Evolutionary conservation across 208 protist genomes (phyloP), one percentile per base, ranked within the genome.

Genomic region (Borovskyia barvae): DNA sequence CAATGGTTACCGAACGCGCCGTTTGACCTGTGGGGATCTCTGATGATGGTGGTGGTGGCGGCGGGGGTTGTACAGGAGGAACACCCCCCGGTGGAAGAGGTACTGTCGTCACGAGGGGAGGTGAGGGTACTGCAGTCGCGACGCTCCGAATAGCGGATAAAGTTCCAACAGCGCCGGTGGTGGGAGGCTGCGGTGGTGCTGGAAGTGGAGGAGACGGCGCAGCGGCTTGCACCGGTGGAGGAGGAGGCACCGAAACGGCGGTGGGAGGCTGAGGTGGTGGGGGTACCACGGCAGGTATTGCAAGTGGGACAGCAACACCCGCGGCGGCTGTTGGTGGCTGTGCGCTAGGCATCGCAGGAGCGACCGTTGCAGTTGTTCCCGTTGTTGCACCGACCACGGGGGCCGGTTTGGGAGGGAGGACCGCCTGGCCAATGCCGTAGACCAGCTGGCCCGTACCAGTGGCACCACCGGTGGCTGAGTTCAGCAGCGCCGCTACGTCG

Each of bases 381-480:
- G n/a, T n/a, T n/a, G 39, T 19, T 12, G 36, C 33, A 25, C 14
- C 40, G 25, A 14, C 39, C 1, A 33, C 1, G 28, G 39, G 28
- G 19, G 7, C 25, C 29, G 20, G 54, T 15, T 40, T 29, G 2
- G 29, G 15, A 17, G 54, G 1, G 7, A 49, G 54, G 3, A 40
- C 41, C 5, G 66, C 33, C 41, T 72, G 72, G 15, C 72, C 66
- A 26, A 70, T 52, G 19, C 54, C 72, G 36, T 42, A 75, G 50
- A 15, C 36, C 25, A 26, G 43, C 26, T 22, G 48, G 11, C 25
- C 30, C 48, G 22, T 49, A 39, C 17, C 33, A 46, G 2, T 14
- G 25, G 15, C 45, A 29, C 32, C 29, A 37, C 26, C 32, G 7
- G 15, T 28, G 28, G 24, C 47, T 5, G 39, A 48, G 19, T 48